Conservation (phyloP, 1,284 basidiomycete genomes). For the Apiotrichum siamense region DNA sequence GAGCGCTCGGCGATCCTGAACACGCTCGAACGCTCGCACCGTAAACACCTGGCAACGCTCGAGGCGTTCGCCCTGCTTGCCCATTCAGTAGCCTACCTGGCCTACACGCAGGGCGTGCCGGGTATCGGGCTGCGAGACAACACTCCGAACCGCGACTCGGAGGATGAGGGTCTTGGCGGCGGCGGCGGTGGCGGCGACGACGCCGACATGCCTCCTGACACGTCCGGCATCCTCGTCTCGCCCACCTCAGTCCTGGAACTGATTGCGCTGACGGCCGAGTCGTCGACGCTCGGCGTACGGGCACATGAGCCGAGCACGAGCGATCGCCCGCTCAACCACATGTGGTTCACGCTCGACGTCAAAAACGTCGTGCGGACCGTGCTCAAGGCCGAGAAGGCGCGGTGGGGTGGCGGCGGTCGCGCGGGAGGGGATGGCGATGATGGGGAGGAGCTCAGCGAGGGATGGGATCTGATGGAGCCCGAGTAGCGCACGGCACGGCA, state of each 20-base stretch:
- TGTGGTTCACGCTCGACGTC: slow-evolving; percentile 40
- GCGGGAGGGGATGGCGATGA: slow-evolving; percentile 6
- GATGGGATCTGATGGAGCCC: slow-evolving; percentile 36
- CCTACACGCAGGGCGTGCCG: slow-evolving; percentile 38
- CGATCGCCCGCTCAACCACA: slow-evolving; percentile 18
- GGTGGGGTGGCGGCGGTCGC: slow-evolving; percentile 19
- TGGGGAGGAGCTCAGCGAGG: slow-evolving; percentile 28
- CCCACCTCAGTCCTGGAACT: slow-evolving; percentile 31
- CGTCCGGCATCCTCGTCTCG: slow-evolving; percentile 16
- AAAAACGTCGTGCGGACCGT: slow-evolving; percentile 32
- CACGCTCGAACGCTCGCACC: slow-evolving; percentile 13
- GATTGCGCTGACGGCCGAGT: slow-evolving; percentile 22
- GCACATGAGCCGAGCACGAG: slow-evolving; percentile 36
- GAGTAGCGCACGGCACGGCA: slow-evolving; percentile 1
- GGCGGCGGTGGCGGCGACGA: too few relatives aligned
- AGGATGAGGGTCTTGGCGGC: too few relatives aligned
- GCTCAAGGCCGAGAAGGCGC: slow-evolving; percentile 20
- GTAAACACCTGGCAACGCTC: slow-evolving; percentile 33
- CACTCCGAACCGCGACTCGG: background rate
- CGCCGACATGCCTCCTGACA: background rate
- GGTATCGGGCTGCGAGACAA: slow-evolving; percentile 26
- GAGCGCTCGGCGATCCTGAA: slow-evolving; percentile 7
- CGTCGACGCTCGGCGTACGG: slow-evolving; percentile 24
- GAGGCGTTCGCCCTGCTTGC: slow-evolving; percentile 35
- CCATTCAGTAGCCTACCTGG: slow-evolving; percentile 40